Percentiles rank a stretch among this genome's conserved stretches.
phyloP scores from a whole-genome alignment of 73 alveolate genomes.

The Stentor roeselii region DNA sequence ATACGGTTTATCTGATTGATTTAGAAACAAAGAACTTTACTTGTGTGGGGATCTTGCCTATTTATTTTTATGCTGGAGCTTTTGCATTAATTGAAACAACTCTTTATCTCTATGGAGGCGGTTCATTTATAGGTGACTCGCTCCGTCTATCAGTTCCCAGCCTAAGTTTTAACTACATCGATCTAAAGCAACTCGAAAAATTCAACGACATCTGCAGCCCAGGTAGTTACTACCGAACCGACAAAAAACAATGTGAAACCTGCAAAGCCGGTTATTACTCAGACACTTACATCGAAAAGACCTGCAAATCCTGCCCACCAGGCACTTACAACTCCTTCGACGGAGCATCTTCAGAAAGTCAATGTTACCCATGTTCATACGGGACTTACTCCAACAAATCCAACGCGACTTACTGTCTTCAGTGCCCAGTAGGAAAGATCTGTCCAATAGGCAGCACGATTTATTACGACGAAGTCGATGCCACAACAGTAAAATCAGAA shows the following conservation, averaged over 20 bases:
- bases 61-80: background rate
- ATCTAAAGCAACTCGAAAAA: background rate
- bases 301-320: background rate
- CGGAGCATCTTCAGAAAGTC: background rate
- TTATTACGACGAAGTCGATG: no score
- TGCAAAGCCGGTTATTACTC: background rate
- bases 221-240: background rate
- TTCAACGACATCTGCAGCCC: background rate
- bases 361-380: background rate
- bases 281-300: background rate
- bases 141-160: background rate
- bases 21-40: no score
- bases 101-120: background rate
- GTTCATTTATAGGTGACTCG: background rate
- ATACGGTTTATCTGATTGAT: no score
- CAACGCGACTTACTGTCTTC: no score
- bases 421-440: no score
- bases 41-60: no score
- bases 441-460: no score
- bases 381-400: background rate
- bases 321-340: background rate
- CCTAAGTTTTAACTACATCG: background rate
- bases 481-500: no score
- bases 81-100: background rate
- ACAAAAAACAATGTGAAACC: background rate